Base-by-base conservation (phyloP, 441 rosid species). In the Francoa sonchifolia region DNA sequence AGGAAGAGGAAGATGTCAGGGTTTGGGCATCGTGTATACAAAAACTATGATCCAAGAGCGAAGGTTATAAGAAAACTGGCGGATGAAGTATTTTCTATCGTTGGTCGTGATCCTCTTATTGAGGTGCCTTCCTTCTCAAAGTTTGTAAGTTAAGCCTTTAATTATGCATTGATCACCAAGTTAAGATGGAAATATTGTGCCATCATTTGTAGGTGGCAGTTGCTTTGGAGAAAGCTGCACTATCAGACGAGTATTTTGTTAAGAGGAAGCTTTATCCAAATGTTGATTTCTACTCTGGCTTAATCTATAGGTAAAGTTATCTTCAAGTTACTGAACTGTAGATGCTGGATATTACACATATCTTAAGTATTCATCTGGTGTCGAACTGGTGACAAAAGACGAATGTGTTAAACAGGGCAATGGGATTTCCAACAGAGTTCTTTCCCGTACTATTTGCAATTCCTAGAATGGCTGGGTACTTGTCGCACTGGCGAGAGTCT, bases 1-100 rank as follows among this genome's bases (percentile, higher is more conserved):
- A 90, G 99, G 71, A 90, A 82, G 69, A 72, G 83, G 59, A 90
- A 90, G 79, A 76, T 90, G 96, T 90, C 94, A 1, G 99, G 98
- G 45, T 90, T 90, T 67, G 99, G 99, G 33, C 99, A 90, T 51
- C 96, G 96, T 35, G 93, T 90, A 4, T 86, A 90, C 79, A 90
- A 86, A 66, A 90, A 80, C 77, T 90, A 90, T 41, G 99, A 90
- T 55, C 99, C 99, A 1, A 70, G 96, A 55, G 99, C 99, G 19
- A 90, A 75, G 65, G 93, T 86, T 65, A 82, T 90, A 13, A 82
- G 53, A 63, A 82, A 76, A 61, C 55, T 90, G 39, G 94, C 99
- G 10, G 96, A 86, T 54, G 95, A 90, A 76, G 99, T 90, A 31
- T 90, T 90, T 70, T 76, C 90, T 33, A 90, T 90, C 61, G 99